A percentile compares a stretch with the other conserved stretches of the same genome.
These are phyloP conservation scores for Eustoma russellianum DNA, from an alignment of 257 asterid species.

Conservation along the genomic window DNA sequence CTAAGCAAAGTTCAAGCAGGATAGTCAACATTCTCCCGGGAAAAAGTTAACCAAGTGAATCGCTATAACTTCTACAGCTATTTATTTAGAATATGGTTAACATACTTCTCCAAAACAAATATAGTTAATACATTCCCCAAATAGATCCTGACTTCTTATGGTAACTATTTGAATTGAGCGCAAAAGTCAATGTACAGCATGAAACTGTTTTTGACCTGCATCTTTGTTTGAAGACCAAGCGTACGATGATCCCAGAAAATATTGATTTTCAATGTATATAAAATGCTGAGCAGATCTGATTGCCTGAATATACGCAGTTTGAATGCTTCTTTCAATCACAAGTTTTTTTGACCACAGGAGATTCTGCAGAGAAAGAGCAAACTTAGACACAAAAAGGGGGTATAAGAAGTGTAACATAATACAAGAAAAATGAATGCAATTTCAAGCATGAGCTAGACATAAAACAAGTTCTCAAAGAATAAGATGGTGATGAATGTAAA, in stretches of 20 bases:
- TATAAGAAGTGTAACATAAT: neutral
- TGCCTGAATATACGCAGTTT: conserved; percentile 80
- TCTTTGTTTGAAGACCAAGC: conserved; percentile 81
- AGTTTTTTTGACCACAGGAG: conserved; percentile 58
- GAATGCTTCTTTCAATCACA: conserved; percentile 78
- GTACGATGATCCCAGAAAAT: conserved; percentile 88
- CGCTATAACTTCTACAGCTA: too few relatives aligned
- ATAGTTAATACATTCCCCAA: too few relatives aligned
- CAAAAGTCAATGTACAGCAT: neutral
- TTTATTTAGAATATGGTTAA: too few relatives aligned
- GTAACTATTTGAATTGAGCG: neutral
- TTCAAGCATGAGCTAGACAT: neutral
- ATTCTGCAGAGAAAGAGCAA: conserved; percentile 40
- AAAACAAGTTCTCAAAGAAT: neutral
- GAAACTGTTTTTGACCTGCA: conserved; percentile 43
- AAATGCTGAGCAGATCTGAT: conserved; percentile 90
- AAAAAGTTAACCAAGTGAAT: neutral
- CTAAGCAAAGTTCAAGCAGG: too few relatives aligned
- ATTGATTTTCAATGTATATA: conserved; percentile 81
- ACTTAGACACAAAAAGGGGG: neutral
- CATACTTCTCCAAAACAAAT: too few relatives aligned
- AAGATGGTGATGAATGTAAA: neutral
- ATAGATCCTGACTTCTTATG: too few relatives aligned
- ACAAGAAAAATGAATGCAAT: neutral
- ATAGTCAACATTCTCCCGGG: neutral